Conservation (phyloP, 2,329 filamentous ascomycete genomes). For the Ceratocystis variospora region DNA sequence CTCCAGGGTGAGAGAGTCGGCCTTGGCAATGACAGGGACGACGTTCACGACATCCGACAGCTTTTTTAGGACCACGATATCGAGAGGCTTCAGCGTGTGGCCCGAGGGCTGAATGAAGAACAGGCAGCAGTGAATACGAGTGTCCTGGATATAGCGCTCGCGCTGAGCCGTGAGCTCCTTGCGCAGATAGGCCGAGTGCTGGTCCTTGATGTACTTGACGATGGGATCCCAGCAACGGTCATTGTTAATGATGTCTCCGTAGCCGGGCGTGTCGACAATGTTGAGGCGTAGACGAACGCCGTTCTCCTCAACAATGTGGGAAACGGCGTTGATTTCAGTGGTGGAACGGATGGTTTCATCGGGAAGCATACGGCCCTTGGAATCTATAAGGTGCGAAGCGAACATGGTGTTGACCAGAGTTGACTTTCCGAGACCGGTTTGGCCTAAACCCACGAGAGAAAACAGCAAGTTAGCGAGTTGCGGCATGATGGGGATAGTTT, state of each 20-base stretch:
- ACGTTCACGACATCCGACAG: conserved; percentile 98
- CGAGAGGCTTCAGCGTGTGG: conserved; percentile 96
- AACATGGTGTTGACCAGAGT: conserved; percentile 99
- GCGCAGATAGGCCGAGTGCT: conserved; percentile 96
- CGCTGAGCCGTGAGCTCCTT: conserved; percentile 99
- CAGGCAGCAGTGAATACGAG: conserved; percentile 95
- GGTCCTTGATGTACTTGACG: conserved; percentile 99
- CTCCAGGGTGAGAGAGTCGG: conserved; percentile 88
- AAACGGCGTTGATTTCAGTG: conserved; percentile 95
- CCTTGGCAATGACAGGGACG: conserved; percentile 96
- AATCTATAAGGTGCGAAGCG: conserved; percentile 97
- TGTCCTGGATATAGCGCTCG: conserved; percentile 98
- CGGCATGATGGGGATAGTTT: background rate
- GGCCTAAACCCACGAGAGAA: conserved; percentile 44
- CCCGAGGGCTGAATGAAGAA: conserved; percentile 99
- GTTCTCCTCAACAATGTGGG: conserved; percentile 99
- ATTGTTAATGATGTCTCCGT: conserved; percentile 98
- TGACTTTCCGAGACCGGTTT: conserved; percentile 97
- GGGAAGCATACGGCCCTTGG: conserved; percentile 85
- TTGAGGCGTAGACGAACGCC: conserved; percentile 93
- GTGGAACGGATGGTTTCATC: conserved; percentile 89
- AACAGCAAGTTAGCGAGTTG: conserved; percentile 1
- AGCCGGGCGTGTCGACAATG: conserved; percentile 97
- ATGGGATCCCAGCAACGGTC: conserved; percentile 99
- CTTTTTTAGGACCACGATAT: conserved; percentile 99